Evolutionary conservation across 2,329 filamentous ascomycete species (phyloP).

Genomic region (Colletotrichum sp.): DNA sequence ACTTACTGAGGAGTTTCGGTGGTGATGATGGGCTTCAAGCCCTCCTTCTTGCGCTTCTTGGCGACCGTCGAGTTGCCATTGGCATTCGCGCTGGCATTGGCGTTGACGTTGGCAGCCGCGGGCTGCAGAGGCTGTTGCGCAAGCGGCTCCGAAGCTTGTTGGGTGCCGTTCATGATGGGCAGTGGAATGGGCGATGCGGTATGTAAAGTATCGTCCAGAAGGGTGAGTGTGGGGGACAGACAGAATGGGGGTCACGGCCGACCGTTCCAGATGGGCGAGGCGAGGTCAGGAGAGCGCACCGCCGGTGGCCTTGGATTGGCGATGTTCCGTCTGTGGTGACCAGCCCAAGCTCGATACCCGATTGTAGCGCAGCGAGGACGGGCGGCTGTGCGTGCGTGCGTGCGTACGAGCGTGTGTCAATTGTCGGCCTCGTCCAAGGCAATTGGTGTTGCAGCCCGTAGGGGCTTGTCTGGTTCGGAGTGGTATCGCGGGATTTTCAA

Average conservation of each 20-base stretch:
- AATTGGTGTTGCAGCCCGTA: not conserved
- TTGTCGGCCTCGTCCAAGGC: not conserved
- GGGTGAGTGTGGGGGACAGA: not conserved
- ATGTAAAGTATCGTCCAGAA: not conserved
- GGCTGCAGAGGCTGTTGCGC: slow-evolving; percentile 18
- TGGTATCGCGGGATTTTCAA: not conserved
- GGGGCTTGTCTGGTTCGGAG: not conserved
- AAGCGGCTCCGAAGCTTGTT: slow-evolving; percentile 9
- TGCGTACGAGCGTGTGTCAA: not conserved
- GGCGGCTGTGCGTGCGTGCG: not conserved
- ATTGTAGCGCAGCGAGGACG: not conserved
- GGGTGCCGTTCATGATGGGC: slow-evolving; percentile 21
- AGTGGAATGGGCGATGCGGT: not conserved
- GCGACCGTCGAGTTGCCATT: slow-evolving; percentile 22
- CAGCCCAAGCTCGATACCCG: not conserved
- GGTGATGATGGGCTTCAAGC: slow-evolving; percentile 78
- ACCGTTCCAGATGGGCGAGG: not conserved
- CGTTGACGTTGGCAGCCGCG: not conserved
- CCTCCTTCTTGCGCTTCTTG: slow-evolving; percentile 80
- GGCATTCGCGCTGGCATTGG: not conserved
- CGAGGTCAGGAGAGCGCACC: not conserved
- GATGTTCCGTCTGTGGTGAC: slow-evolving; percentile 4
- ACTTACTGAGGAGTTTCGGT: slow-evolving; percentile 59
- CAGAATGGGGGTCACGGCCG: not conserved
- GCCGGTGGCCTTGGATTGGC: not conserved